phyloP scores from a whole-genome alignment of 1,284 basidiomycete genomes.

The Trametes polyzona region DNA sequence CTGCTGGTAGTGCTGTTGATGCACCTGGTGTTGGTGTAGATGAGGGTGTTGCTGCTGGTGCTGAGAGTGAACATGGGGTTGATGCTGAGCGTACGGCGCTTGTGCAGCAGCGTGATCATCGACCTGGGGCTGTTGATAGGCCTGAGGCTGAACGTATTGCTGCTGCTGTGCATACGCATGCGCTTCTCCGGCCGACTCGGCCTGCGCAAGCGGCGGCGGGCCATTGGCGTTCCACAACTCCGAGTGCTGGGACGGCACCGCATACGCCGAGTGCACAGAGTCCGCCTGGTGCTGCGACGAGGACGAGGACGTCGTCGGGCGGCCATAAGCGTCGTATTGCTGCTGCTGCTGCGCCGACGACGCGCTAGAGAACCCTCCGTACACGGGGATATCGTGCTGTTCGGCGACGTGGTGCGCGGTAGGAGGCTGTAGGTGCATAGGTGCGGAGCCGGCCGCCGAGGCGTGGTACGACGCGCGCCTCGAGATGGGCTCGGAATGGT shows the following conservation, averaged over 20 bases:
- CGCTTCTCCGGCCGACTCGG: not conserved
- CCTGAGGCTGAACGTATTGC: not conserved
- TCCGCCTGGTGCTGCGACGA: not conserved
- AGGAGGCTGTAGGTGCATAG: not conserved
- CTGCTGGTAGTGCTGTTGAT: not conserved
- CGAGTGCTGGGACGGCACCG: constrained; percentile 14
- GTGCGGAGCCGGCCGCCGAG: not conserved
- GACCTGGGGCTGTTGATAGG: not conserved
- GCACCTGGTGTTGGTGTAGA: too few relatives aligned
- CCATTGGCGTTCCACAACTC: constrained; percentile 23
- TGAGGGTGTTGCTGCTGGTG: not conserved
- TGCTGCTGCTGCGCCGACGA: constrained; percentile 8
- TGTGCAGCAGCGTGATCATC: constrained; percentile 3
- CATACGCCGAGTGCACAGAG: constrained; percentile 6
- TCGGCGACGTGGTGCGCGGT: not conserved
- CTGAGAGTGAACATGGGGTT: too few relatives aligned
- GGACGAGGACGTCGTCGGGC: not conserved
- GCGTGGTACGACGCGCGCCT: constrained; percentile 10
- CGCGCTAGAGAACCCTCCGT: constrained; percentile 17
- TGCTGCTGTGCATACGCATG: not conserved
- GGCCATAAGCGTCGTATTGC: constrained; percentile 8
- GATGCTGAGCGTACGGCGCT: not conserved
- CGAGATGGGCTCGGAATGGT: not conserved
- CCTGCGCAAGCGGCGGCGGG: not conserved
- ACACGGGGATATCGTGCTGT: constrained; percentile 22